Evolutionary conservation across 1,139 yeast genomes (phyloP), one percentile per base, ranked within the genome.

Genomic region (Hemisphaericaspora xylofermentans): DNA sequence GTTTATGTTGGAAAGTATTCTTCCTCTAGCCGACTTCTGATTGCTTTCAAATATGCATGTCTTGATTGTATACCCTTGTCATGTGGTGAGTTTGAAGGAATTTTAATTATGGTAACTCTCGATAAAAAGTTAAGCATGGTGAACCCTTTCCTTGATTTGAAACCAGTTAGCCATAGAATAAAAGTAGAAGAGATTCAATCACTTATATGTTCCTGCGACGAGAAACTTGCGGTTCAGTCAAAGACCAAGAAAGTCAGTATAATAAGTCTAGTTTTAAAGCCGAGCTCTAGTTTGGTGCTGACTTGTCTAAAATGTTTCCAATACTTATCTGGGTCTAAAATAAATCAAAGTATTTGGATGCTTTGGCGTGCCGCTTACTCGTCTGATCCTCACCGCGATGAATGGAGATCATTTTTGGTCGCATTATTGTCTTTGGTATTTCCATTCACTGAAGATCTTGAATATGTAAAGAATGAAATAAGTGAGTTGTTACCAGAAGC

Each of bases 121-220:
- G 56, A 57, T 3, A 51, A 58, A 7, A 54, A 58, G 2, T 39
- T 84, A 16, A 64, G 65, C 13, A 53, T 88, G 4, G 71, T 78
- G 32, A 82, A 87, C 49, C 95, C 95, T 1, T 83, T 86, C 49
- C 62, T 82, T 9, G 77, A 78, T 24, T 56, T 85, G 2, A 58
- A 60, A 3, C 78, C 93, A 0, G 74, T 79, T 3, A 62, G 78
- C 7, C 47, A 51, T 18, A 39, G 63, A 7, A 53, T 61, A 3
- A 17, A 43, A 4, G 43, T 48, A 15, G 47, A 66, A n/a, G 25
- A 60, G 2, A 37, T 40, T 9, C 10, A 31, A 10, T 29, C 34
- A 6, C 34, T 43, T 17, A 17, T 52, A 29, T 55, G 64, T 43
- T 62, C 66, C 1, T 57, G 54, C 43, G 71, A 63, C 3, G 60